A percentile compares a stretch with the other conserved stretches of the same genome.
Evolutionary conservation across 75 land plant genomes (phyloP).

Genomic region (Isoetes taiwanensis): DNA sequence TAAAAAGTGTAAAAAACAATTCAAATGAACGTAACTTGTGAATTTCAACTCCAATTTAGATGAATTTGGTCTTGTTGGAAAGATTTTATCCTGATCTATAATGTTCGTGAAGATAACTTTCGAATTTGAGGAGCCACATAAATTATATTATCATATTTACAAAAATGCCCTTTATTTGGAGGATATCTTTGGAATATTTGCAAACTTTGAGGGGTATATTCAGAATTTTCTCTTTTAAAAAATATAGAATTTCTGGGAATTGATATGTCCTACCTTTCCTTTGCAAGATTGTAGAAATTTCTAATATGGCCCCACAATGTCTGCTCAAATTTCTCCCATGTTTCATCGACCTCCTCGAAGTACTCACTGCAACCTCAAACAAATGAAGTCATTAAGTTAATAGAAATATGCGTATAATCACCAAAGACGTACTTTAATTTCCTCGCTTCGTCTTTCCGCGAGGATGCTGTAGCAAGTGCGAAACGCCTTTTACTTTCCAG

Average conservation of each 20-base stretch:
- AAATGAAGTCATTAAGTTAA: neutral
- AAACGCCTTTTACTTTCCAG: slow-evolving; percentile 92
- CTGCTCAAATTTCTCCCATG: slow-evolving; percentile 95
- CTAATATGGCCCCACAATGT: slow-evolving; percentile 77
- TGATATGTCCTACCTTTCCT: slow-evolving; percentile 53
- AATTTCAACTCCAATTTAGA: too few relatives aligned
- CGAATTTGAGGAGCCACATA: too few relatives aligned
- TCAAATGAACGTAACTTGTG: too few relatives aligned
- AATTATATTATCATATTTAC: too few relatives aligned
- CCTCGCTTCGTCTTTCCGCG: slow-evolving; percentile 88
- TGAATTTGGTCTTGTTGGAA: too few relatives aligned
- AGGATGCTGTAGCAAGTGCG: slow-evolving; percentile 92
- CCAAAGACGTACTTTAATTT: slow-evolving; percentile 44
- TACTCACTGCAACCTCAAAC: slow-evolving; percentile 54
- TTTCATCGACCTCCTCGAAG: slow-evolving; percentile 88
- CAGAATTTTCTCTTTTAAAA: too few relatives aligned
- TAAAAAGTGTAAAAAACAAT: too few relatives aligned
- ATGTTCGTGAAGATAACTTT: too few relatives aligned
- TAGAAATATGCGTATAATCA: neutral
- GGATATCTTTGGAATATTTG: too few relatives aligned
- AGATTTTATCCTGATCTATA: too few relatives aligned
- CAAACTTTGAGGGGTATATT: too few relatives aligned
- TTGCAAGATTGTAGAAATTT: slow-evolving; percentile 72
- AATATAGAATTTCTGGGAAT: neutral
- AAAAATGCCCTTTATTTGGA: too few relatives aligned